Base-by-base conservation (phyloP, 371 early-diverging fungal genomes). In the Mortierella sp. region DNA sequence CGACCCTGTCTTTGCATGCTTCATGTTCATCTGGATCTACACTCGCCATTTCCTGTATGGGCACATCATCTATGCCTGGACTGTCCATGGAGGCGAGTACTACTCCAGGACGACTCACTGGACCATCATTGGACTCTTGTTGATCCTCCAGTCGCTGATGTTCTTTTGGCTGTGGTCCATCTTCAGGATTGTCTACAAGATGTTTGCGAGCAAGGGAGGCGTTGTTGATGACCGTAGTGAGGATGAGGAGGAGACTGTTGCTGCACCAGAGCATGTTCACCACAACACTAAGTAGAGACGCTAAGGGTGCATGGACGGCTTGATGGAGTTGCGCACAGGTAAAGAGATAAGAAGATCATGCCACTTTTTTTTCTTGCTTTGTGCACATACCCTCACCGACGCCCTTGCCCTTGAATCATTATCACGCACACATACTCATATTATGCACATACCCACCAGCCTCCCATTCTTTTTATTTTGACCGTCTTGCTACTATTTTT, bases 221-320 rank as follows among this genome's bases (percentile, higher is more conserved):
- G 91, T 87, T 40, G 94, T 93, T 64, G 94, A 93, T 24, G 91
- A 91, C 43, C 91, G 93, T 14, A 95, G 94, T 64, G 93, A 94
- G 72, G 93, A 93, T 26, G 90, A 88, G 71, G 80, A 75, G 21
- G 44, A 43, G n/a, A 21, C 61, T 19, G 71, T 67, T 10, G 10
- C 28, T 28, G 69, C 64, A 11, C 76, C 81, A 24, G 73, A 59
- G 21, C 77, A 81, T 19, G 71, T 77, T 28, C 78, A 77, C 43
- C 78, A 69, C 26, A 69, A 55, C 54, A 74, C 31, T 37, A 75
- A 75, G 53, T 73, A 59, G 19, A 51, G 61, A 43, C 59, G 34
- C 43, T 80, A 31, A 72, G 4, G 9, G 8, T 9, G 21, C 26
- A 54, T 54, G 24, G 24, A 61, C 19, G 34, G 4, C 34, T 31